Base-by-base conservation (phyloP, 495 filamentous ascomycete genomes). In the Collariella sp. region DNA sequence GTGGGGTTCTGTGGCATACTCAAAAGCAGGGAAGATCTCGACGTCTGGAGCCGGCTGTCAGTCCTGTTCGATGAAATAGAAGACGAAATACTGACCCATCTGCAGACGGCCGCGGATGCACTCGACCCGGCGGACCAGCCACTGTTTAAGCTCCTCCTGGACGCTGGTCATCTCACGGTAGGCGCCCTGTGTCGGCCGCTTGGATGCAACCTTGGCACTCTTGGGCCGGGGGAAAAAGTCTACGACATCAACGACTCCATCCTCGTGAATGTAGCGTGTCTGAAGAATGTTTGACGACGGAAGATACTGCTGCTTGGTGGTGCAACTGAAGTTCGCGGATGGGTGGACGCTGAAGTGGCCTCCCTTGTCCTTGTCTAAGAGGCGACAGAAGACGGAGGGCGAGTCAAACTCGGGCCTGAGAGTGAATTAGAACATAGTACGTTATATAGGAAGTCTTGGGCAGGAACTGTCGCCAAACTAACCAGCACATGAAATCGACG, bases 401-500 rank as follows among this genome's bases (percentile, higher is more conserved):
- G 82, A 85, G 65, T 84, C 81, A 52, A 84, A 85, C 48, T 83
- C 80, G 6, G 82, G 82, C 83, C 78, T 79, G 60, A 19, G n/a
- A 46, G 13, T 38, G 18, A 51, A 33, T 49, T 42, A 62, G 51
- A 12, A 35, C 29, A 5, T 18, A 36, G 13, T 16, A 15, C n/a
- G n/a, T 6, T 12, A 34, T 34, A 12, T 6, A 12, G 5, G 35
- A 38, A 13, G 35, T n/a, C 35, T 46, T 15, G 10, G 41, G 26
- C 20, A 10, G 20, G 15, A 11, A 24, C 2, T 2, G 5, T 12
- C 16, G 23, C 10, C 7, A 5, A 40, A 66, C 73, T 70, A 56
- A 80, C 80, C 85, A 88, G 63, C 85, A 88, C 83, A 88, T 85
- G 59, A 79, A 87, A 66, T 87, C 84, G 58, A 87, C 62, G 58